Base-by-base conservation (phyloP, 345 rosid genomes). In the Arabidopsis suecica region DNA sequence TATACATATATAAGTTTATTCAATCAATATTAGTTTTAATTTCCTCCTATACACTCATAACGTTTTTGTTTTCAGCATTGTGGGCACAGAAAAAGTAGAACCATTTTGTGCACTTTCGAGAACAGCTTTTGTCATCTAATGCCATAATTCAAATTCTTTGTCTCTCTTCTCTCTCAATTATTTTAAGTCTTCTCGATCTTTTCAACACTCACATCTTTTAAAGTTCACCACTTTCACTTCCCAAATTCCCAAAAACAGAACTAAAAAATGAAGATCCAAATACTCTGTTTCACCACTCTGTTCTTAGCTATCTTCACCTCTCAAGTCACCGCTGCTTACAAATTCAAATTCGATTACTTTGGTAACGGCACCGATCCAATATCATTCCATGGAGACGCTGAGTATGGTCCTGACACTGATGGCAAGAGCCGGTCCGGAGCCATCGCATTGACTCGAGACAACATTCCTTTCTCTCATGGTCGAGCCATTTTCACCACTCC, bases 401-500 rank as follows among this genome's bases (percentile, higher is more conserved):
- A 72, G 65, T 47, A 62, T 63, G 49, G 51, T 32, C 28, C 66
- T 34, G 33, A 42, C 9, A 6, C 69, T 47, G 44, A 68, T 23
- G 61, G 68, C 69, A 18, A 34, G 38, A 49, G 47, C 53, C 66
- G 45, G 16, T 65, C 77, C 0, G 73, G 77, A 38, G 56, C 81
- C 0, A 10, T 78, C 9, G 5, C 69, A 0, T 41, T 78, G 34
- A 78, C 53, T 10, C 42, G 41, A 58, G 73, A 50, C 30, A 67
- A 44, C 16, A 25, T 14, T 10, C 61, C 63, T 44, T 76, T 63
- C 71, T 75, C 84, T 57, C 57, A 69, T 2, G 83, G 81, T 14
- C 76, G 79, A 50, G 81, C 79, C 44, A 18, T 78, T 40, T 69
- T 30, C 58, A 45, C 0, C 13, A 63, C 33, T 18, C 76, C 62